Conservation (phyloP, 768 basidiomycete genomes). For the Erythrobasidium yunnanense region DNA sequence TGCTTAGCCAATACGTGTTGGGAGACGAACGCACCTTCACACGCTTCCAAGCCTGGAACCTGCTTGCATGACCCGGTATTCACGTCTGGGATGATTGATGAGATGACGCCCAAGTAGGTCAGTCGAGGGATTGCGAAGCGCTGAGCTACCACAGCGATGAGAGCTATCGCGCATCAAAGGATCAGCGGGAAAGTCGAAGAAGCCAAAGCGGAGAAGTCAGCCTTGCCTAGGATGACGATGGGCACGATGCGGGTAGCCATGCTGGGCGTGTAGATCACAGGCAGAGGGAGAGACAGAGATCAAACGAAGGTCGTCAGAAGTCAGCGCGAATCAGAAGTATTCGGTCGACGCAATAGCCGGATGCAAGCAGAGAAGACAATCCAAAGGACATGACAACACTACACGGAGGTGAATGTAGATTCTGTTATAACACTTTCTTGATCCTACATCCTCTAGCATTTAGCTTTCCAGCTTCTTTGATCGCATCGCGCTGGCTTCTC, state of each 20-base stretch:
- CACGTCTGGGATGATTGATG: background rate
- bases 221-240: conserved; percentile 1
- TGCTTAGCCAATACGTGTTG: background rate
- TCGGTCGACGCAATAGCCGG: too few species aligned
- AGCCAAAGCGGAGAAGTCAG: background rate
- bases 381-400: too few species aligned
- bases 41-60: conserved; percentile 6
- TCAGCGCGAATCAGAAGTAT: too few species aligned
- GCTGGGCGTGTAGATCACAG: too few species aligned
- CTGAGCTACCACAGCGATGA: conserved; percentile 1
- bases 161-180: background rate
- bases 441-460: too few species aligned
- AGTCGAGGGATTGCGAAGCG: background rate
- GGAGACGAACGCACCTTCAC: conserved; percentile 9
- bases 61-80: background rate
- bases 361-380: too few species aligned
- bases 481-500: too few species aligned
- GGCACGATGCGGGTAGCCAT: conserved; percentile 1
- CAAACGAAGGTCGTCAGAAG: too few species aligned
- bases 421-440: too few species aligned
- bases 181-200: background rate
- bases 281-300: too few species aligned
- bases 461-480: too few species aligned
- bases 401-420: too few species aligned
- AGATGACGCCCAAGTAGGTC: background rate